Conservation (phyloP, 2,329 filamentous ascomycete species). For the Pseudogymnoascus sp. region DNA sequence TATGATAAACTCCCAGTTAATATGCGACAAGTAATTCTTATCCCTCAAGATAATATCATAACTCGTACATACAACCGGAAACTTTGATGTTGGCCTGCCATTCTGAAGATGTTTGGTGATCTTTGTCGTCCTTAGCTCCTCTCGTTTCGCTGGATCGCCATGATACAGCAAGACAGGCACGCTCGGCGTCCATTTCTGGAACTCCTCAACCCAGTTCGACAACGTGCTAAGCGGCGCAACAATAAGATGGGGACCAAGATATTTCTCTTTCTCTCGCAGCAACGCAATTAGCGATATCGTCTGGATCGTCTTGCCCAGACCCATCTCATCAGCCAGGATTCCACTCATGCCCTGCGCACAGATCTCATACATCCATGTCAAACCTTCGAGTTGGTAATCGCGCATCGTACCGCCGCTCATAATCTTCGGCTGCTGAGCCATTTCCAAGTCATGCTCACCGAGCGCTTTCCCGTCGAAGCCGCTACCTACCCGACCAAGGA, state of each 20-base stretch:
- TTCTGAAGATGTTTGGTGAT: slow-evolving; percentile 62
- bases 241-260: slow-evolving; percentile 80
- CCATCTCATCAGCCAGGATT: slow-evolving; percentile 55
- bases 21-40: slow-evolving; percentile 68
- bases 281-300: slow-evolving; percentile 56
- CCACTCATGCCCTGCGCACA: slow-evolving; percentile 58
- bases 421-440: slow-evolving; percentile 78
- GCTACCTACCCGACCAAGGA: slow-evolving; percentile 53
- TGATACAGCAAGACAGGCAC: slow-evolving; percentile 91
- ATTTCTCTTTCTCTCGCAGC: slow-evolving; percentile 75
- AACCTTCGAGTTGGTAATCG: slow-evolving; percentile 84
- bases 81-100: slow-evolving; percentile 53
- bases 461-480: slow-evolving; percentile 52
- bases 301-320: slow-evolving; percentile 50
- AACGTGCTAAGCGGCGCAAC: slow-evolving; percentile 85
- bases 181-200: slow-evolving; percentile 77
- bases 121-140: slow-evolving; percentile 61
- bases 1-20: slow-evolving; percentile 96
- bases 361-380: slow-evolving; percentile 78
- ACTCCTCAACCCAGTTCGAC: slow-evolving; percentile 94
- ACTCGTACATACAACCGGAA: slow-evolving; percentile 87
- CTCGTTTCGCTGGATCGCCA: slow-evolving; percentile 70
- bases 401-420: slow-evolving; percentile 86
- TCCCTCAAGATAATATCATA: slow-evolving; percentile 97
- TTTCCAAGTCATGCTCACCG: slow-evolving; percentile 60